These are phyloP conservation scores for Nakaseomyces uthaithaninus DNA, from an alignment of 1,139 yeast genomes.

Conservation along the genomic window DNA sequence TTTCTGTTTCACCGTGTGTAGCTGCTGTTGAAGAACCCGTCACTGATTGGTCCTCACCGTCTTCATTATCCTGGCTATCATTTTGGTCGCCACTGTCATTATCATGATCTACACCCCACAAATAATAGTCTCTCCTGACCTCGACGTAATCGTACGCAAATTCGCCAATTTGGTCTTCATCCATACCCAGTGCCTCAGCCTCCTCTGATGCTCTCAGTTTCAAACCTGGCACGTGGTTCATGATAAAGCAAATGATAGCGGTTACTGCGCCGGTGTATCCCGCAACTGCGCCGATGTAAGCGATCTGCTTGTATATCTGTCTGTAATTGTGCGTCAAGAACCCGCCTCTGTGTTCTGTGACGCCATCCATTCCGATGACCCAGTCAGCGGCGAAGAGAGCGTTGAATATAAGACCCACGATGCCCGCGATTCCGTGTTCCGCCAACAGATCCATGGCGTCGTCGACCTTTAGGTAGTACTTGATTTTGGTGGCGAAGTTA, in stretches of 20 bases:
- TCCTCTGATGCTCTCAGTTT: conserved; percentile 72
- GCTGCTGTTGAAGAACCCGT: conserved; percentile 7
- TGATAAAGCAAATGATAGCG: conserved; percentile 61
- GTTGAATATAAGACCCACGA: conserved; percentile 78
- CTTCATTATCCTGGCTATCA: neutral
- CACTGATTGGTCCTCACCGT: neutral
- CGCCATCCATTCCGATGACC: conserved; percentile 84
- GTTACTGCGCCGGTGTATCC: conserved; percentile 79
- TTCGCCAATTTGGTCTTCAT: conserved; percentile 96
- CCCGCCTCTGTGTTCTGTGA: conserved; percentile 78
- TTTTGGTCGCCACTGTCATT: conserved; percentile 10
- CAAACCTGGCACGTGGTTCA: conserved; percentile 76
- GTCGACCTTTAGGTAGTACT: conserved; percentile 73
- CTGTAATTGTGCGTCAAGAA: conserved; percentile 88
- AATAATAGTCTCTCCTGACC: conserved; percentile 85
- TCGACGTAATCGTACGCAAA: conserved; percentile 97
- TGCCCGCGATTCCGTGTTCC: conserved; percentile 96
- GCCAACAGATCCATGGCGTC: conserved; percentile 94
- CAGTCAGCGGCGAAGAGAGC: conserved; percentile 81
- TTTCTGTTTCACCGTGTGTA: neutral
- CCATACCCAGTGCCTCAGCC: conserved; percentile 84
- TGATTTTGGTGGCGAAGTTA: conserved; percentile 83
- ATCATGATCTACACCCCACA: conserved; percentile 42
- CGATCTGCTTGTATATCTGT: conserved; percentile 84
- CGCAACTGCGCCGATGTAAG: conserved; percentile 63